Percentiles rank a stretch among this genome's conserved stretches.
phyloP scores from a whole-genome alignment of 805 yeast species.

The Grigorovia yakushimaensis region DNA sequence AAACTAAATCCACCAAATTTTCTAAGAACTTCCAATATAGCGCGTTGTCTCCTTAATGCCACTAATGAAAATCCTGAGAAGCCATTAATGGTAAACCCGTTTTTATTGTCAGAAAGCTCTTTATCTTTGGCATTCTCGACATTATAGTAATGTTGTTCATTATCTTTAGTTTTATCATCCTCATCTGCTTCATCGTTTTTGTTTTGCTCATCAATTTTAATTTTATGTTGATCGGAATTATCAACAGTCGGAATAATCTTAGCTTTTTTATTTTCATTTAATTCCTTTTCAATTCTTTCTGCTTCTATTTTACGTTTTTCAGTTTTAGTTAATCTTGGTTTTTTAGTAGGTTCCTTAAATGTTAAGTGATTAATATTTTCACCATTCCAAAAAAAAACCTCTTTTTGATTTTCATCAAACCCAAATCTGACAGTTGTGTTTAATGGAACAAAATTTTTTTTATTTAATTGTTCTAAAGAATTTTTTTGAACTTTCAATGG shows the following conservation, averaged over 20 bases:
- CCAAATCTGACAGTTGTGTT: conserved; percentile 23
- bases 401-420: conserved; percentile 9
- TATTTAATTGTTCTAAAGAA: conserved; percentile 16
- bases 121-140: neutral
- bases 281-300: neutral
- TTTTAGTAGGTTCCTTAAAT: conserved; percentile 4
- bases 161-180: neutral
- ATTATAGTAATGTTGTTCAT: neutral
- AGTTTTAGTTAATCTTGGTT: conserved; percentile 5
- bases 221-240: neutral
- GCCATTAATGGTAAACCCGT: conserved; percentile 22
- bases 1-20: conserved; percentile 38
- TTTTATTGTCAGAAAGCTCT: neutral
- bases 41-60: conserved; percentile 35
- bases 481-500: conserved; percentile 5
- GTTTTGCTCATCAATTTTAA: neutral
- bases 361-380: conserved; percentile 15
- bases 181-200: neutral
- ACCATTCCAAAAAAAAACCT: conserved; percentile 28
- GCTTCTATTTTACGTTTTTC: neutral
- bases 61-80: conserved; percentile 35
- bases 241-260: neutral
- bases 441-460: conserved; percentile 19
- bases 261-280: conserved; percentile 1
- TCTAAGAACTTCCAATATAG: conserved; percentile 34